phyloP scores from a whole-genome alignment of 2,329 filamentous ascomycete species.

The Penicillium sp. region DNA sequence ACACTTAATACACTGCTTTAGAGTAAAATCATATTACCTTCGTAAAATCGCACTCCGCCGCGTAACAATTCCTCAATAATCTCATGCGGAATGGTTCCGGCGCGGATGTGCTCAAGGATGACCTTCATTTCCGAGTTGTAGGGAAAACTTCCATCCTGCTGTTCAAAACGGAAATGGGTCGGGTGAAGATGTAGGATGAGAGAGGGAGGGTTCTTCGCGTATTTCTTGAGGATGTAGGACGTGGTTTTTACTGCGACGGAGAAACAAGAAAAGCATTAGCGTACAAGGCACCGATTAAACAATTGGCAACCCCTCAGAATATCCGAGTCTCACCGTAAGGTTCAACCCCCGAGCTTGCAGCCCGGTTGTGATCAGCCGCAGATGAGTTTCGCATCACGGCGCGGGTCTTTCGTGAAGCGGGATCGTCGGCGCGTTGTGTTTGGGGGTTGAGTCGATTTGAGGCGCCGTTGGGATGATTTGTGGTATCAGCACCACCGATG shows the following conservation, averaged over 20 bases:
- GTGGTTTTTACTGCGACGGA: constrained; percentile 60
- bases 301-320: constrained; percentile 1
- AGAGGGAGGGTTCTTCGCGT: constrained; percentile 66
- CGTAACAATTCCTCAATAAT: constrained; percentile 72
- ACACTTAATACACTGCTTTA: too few relatives aligned
- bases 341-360: constrained; percentile 37
- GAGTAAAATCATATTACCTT: constrained; percentile 48
- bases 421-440: constrained; percentile 37
- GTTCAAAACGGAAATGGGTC: constrained; percentile 84
- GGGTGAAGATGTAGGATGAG: constrained; percentile 79
- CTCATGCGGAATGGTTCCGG: constrained; percentile 79
- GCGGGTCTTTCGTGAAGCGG: constrained; percentile 28
- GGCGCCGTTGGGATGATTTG: constrained; percentile 22
- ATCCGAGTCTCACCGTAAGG: constrained; percentile 39
- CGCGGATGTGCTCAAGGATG: constrained; percentile 69
- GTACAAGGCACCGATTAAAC: constrained; percentile 3
- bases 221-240: constrained; percentile 76
- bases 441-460: constrained; percentile 56
- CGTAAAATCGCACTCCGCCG: constrained; percentile 74
- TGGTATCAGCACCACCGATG: constrained; percentile 26
- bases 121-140: constrained; percentile 90
- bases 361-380: constrained; percentile 29
- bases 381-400: constrained; percentile 27
- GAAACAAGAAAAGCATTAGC: constrained; percentile 13
- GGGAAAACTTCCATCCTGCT: constrained; percentile 84